These are phyloP conservation scores for Myxozyma mucilagina DNA, from an alignment of 805 yeast genomes.

Conservation along the genomic window DNA sequence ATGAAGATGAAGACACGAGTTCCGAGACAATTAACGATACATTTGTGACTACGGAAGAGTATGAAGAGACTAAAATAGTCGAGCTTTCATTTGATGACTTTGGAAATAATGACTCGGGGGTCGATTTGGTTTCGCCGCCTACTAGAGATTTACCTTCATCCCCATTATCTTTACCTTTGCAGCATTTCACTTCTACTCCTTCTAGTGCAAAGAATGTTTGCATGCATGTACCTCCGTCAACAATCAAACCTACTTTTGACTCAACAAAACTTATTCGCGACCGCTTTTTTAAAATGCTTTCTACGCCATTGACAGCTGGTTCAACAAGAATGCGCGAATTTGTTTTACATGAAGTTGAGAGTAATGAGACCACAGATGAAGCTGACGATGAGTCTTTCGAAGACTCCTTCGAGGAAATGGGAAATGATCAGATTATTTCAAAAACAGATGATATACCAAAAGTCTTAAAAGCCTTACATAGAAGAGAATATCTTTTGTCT, in stretches of 20 bases:
- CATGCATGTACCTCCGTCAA: slow-evolving; percentile 1
- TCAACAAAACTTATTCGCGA: slow-evolving; percentile 9
- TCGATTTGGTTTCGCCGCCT: not conserved
- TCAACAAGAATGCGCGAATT: no score
- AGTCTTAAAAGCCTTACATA: no score
- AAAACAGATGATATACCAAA: no score
- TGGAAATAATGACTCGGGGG: not conserved
- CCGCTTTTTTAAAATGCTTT: slow-evolving; percentile 15
- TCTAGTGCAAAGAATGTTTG: not conserved
- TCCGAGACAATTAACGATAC: not conserved
- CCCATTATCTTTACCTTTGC: not conserved
- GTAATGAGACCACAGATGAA: no score
- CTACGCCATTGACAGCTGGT: slow-evolving; percentile 18
- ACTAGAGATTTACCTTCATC: not conserved
- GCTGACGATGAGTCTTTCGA: no score
- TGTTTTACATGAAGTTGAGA: no score
- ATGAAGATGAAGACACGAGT: not conserved
- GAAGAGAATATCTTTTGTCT: no score
- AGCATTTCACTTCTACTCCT: not conserved
- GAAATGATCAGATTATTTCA: no score
- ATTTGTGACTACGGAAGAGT: not conserved
- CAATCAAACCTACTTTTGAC: slow-evolving; percentile 18
- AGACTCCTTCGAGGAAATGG: no score
- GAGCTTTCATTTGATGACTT: not conserved
- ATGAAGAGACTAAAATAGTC: not conserved